phyloP scores from a whole-genome alignment of 768 basidiomycete species.

The Amanita subjunquillea region DNA sequence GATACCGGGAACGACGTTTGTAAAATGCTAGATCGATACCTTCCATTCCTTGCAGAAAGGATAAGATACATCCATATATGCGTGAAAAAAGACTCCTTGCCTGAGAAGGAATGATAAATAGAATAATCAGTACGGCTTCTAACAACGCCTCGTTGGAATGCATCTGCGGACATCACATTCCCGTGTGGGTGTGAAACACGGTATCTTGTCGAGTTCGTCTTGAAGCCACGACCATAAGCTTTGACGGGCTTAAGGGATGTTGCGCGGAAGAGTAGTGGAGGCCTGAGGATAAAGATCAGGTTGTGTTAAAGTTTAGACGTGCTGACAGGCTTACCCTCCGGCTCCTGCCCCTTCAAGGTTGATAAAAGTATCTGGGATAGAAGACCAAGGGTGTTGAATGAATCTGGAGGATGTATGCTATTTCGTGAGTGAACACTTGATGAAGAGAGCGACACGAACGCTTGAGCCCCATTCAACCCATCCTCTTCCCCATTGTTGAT shows the following conservation, averaged over 20 bases:
- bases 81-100: neutral
- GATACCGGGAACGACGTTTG: constrained; percentile 61
- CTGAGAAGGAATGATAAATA: constrained; percentile 39
- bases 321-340: constrained; percentile 47
- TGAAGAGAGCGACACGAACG: constrained; percentile 21
- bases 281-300: constrained; percentile 26
- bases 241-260: constrained; percentile 48
- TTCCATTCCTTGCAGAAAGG: constrained; percentile 32
- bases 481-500: constrained; percentile 85
- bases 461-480: constrained; percentile 61
- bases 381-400: constrained; percentile 67
- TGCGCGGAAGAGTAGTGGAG: constrained; percentile 67
- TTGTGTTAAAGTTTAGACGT: neutral
- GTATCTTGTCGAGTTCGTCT: constrained; percentile 1
- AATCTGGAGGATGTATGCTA: constrained; percentile 30
- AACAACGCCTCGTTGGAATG: constrained; percentile 53
- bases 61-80: neutral
- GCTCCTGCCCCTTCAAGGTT: constrained; percentile 78
- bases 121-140: constrained; percentile 67
- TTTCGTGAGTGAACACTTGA: neutral
- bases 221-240: constrained; percentile 28
- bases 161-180: constrained; percentile 60
- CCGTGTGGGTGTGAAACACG: constrained; percentile 61
- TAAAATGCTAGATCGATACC: constrained; percentile 80
- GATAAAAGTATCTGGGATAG: constrained; percentile 54